phyloP scores from a whole-genome alignment of 1,284 basidiomycete species.

The Cryptococcus sp. region DNA sequence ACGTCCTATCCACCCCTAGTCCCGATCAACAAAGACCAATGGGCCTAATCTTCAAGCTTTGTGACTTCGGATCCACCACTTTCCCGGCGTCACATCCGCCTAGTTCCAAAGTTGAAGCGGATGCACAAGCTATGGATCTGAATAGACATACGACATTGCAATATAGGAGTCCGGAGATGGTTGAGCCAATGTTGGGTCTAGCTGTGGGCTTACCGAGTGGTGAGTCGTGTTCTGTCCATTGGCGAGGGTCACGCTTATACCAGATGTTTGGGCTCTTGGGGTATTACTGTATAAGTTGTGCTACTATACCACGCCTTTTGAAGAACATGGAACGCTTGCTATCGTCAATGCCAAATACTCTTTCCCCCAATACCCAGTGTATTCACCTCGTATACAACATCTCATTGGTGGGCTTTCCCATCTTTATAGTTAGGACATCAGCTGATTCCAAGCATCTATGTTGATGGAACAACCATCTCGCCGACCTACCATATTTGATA shows the following conservation, averaged over 20 bases:
- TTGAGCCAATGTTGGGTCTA: slow-evolving; percentile 58
- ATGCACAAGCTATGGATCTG: slow-evolving; percentile 82
- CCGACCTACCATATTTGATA: slow-evolving; percentile 74
- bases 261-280: slow-evolving; percentile 72
- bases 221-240: slow-evolving; percentile 22
- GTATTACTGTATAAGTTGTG: slow-evolving; percentile 78
- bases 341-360: slow-evolving; percentile 96
- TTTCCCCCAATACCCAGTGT: slow-evolving; percentile 86
- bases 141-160: slow-evolving; percentile 93
- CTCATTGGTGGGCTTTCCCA: slow-evolving; percentile 66
- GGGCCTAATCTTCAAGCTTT: slow-evolving; percentile 78
- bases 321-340: slow-evolving; percentile 91
- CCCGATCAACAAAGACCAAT: slow-evolving; percentile 50
- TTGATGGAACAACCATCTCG: slow-evolving; percentile 78
- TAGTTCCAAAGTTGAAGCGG: slow-evolving; percentile 71
- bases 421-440: neutral
- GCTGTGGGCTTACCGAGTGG: slow-evolving; percentile 52
- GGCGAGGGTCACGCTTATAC: slow-evolving; percentile 10
- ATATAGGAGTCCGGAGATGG: slow-evolving; percentile 97
- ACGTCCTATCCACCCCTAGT: slow-evolving; percentile 64
- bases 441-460: slow-evolving; percentile 66
- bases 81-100: slow-evolving; percentile 67
- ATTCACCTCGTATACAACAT: slow-evolving; percentile 78
- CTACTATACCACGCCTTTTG: slow-evolving; percentile 99
- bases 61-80: slow-evolving; percentile 94